Evolutionary conservation across 106 monocot species (phyloP).

Genomic region (Dendrobium chrysotoxum): DNA sequence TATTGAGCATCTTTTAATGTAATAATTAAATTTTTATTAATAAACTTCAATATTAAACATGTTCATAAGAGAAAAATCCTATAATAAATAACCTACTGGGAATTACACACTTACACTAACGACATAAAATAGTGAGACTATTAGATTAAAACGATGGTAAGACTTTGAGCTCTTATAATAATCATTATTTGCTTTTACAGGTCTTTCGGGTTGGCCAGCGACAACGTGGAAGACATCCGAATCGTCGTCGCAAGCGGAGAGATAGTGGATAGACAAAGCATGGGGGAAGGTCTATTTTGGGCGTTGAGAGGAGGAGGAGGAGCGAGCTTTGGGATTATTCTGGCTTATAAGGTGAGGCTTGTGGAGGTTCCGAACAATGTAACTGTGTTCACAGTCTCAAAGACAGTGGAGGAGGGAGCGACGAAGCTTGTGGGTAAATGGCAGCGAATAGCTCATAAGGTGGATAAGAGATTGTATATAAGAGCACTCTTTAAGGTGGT

Average conservation of each 20-base stretch:
- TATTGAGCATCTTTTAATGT: too few species aligned
- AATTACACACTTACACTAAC: too few species aligned
- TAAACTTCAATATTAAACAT: too few species aligned
- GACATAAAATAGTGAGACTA: too few species aligned
- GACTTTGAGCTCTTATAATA: too few species aligned
- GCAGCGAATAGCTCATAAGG: not conserved
- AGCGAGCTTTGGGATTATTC: conserved; percentile 39
- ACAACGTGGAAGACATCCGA: conserved; percentile 20
- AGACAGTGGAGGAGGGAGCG: not conserved
- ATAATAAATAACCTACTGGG: too few species aligned
- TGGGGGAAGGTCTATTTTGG: conserved; percentile 23
- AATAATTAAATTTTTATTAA: too few species aligned
- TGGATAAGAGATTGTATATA: not conserved
- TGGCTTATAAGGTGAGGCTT: conserved; percentile 31
- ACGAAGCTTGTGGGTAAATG: not conserved
- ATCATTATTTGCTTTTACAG: too few species aligned
- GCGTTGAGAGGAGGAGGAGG: conserved; percentile 36
- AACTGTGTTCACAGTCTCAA: not conserved
- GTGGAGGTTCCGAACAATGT: conserved; percentile 23
- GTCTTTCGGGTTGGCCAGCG: conserved; percentile 18
- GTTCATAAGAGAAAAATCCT: too few species aligned
- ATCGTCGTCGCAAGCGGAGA: conserved; percentile 15
- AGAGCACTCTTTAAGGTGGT: not conserved
- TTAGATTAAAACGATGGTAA: too few species aligned
- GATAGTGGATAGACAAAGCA: conserved; percentile 10